Percentiles rank a stretch among this genome's conserved stretches.
Evolutionary conservation across 2,329 filamentous ascomycete genomes (phyloP).

Genomic region (Phaeosphaeria sp.): DNA sequence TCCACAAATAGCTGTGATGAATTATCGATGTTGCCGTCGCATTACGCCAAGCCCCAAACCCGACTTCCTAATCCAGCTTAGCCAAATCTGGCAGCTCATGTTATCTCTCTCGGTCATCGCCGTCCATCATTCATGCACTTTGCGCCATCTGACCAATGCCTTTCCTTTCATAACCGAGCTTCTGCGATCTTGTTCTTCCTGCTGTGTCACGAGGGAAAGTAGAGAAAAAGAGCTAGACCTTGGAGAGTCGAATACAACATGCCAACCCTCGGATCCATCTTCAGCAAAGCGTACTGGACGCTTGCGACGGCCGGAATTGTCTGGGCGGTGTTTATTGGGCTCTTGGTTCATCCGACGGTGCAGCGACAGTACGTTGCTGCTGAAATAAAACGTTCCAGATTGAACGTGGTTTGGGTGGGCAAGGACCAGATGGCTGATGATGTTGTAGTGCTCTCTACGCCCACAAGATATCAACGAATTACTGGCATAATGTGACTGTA

Average conservation of each 20-base stretch:
- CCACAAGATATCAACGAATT: slow-evolving; percentile 76
- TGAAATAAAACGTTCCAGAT: too few relatives aligned
- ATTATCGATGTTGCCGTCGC: background rate
- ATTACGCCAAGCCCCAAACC: slow-evolving; percentile 3
- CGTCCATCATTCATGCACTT: background rate
- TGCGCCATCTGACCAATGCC: background rate
- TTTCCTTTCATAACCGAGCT: background rate
- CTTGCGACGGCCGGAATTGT: slow-evolving; percentile 62
- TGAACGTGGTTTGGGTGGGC: background rate
- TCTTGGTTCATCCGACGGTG: slow-evolving; percentile 71
- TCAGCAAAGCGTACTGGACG: slow-evolving; percentile 47
- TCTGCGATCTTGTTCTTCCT: background rate
- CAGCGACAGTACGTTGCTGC: slow-evolving; percentile 89
- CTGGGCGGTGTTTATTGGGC: slow-evolving; percentile 70
- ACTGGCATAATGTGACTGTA: slow-evolving; percentile 74
- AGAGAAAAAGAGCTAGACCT: background rate
- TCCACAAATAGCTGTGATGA: too few relatives aligned
- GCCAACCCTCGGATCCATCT: slow-evolving; percentile 32
- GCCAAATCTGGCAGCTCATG: background rate
- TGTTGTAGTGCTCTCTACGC: slow-evolving; percentile 76
- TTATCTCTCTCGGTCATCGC: slow-evolving; percentile 2
- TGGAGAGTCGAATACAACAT: slow-evolving; percentile 17
- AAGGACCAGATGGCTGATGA: background rate
- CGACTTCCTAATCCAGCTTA: slow-evolving; percentile 9
- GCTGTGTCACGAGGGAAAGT: background rate